These are phyloP conservation scores for Fusarium torreyae DNA, from an alignment of 2,329 filamentous ascomycete genomes.

Conservation along the genomic window DNA sequence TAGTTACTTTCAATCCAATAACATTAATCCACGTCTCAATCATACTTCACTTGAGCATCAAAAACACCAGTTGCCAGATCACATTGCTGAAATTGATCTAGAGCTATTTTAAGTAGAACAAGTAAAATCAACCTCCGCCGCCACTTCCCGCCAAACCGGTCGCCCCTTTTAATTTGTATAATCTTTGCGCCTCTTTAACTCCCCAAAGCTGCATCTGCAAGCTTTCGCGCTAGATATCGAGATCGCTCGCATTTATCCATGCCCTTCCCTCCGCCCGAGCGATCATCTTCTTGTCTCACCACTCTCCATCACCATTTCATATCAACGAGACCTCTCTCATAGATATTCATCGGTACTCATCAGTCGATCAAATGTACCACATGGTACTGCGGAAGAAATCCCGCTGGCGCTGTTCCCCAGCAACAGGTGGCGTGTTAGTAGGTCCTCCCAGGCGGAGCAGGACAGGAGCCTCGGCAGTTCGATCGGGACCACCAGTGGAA, in stretches of 20 bases:
- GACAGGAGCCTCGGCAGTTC: slow-evolving; percentile 49
- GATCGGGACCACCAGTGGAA: slow-evolving; percentile 41
- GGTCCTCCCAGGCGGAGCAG: slow-evolving; percentile 53
- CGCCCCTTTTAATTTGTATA: slow-evolving; percentile 52
- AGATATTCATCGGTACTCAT: neutral
- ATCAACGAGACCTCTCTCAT: neutral
- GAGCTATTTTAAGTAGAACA: slow-evolving; percentile 30
- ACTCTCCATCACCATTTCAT: neutral
- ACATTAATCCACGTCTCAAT: neutral
- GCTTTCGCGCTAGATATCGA: slow-evolving; percentile 5
- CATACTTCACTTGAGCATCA: slow-evolving; percentile 2
- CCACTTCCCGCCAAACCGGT: slow-evolving; percentile 56
- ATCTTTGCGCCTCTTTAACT: slow-evolving; percentile 7
- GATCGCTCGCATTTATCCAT: slow-evolving; percentile 39
- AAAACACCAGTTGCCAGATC: slow-evolving; percentile 14
- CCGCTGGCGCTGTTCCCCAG: slow-evolving; percentile 54
- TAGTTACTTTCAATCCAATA: neutral
- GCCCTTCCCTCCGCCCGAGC: slow-evolving; percentile 39
- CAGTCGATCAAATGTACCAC: slow-evolving; percentile 59
- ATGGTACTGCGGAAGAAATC: slow-evolving; percentile 59
- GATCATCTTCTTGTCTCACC: slow-evolving; percentile 22
- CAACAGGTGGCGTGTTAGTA: slow-evolving; percentile 36
- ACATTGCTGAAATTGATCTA: slow-evolving; percentile 23
- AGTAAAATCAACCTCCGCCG: slow-evolving; percentile 53
- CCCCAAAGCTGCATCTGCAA: slow-evolving; percentile 6